Evolutionary conservation across 371 early-diverging fungal genomes (phyloP).

Genomic region (Rhizopus stolonifer): DNA sequence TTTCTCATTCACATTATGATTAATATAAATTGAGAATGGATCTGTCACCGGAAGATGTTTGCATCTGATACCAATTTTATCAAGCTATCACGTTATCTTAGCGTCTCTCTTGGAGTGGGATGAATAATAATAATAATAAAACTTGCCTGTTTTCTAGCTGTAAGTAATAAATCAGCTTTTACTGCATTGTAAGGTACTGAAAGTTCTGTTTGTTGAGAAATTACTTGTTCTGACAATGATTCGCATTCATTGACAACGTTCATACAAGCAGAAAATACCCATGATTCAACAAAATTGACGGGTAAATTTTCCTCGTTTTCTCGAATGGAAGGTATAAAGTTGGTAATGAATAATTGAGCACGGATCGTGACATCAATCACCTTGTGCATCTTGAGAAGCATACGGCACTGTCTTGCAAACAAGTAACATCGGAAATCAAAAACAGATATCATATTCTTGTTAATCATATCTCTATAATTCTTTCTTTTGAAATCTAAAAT

Average conservation of each 20-base stretch:
- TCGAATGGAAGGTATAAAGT: conserved; percentile 69
- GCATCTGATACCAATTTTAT: conserved; percentile 67
- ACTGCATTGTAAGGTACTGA: conserved; percentile 64
- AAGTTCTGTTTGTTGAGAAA: conserved; percentile 41
- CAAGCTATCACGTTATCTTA: too few relatives aligned
- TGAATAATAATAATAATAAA: background rate
- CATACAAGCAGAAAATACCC: conserved; percentile 81
- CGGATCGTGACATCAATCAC: conserved; percentile 70
- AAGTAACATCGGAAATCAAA: conserved; percentile 95
- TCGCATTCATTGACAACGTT: conserved; percentile 78
- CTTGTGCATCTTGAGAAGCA: conserved; percentile 69
- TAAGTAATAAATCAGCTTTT: conserved; percentile 75
- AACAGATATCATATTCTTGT: conserved; percentile 86
- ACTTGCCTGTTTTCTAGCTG: conserved; percentile 68
- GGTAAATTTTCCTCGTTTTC: conserved; percentile 65
- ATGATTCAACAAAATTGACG: conserved; percentile 69
- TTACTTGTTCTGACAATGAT: conserved; percentile 54
- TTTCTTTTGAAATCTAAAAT: conserved; percentile 75
- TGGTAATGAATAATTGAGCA: conserved; percentile 71
- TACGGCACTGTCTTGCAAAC: conserved; percentile 83
- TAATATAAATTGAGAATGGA: conserved; percentile 59
- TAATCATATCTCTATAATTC: conserved; percentile 84
- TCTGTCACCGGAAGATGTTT: conserved; percentile 51
- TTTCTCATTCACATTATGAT: conserved; percentile 9
- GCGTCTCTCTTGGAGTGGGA: too few relatives aligned